Conservation (phyloP, 1,284 basidiomycete genomes). For the Leccinum angustisporum region DNA sequence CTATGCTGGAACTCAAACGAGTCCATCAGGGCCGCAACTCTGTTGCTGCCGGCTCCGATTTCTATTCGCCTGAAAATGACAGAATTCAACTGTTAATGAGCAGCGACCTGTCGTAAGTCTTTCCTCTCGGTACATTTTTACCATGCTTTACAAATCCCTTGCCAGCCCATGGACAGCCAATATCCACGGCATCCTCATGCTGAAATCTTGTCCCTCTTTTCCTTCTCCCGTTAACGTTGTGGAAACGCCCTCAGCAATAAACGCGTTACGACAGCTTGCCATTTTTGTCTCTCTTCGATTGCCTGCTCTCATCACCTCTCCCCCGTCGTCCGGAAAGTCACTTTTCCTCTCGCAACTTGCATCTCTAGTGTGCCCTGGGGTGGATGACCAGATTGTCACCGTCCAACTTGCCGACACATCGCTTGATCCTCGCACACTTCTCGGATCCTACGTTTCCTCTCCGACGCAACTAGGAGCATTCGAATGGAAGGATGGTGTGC, state of each 20-base stretch:
- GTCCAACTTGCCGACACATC: constrained; percentile 94
- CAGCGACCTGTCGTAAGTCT: constrained; percentile 53
- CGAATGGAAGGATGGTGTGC: constrained; percentile 94
- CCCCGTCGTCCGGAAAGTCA: constrained; percentile 90
- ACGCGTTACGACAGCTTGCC: constrained; percentile 65
- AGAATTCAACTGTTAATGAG: constrained; percentile 38
- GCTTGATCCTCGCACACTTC: constrained; percentile 89
- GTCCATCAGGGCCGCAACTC: constrained; percentile 53
- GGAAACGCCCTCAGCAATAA: constrained; percentile 61
- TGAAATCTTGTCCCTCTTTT: constrained; percentile 40
- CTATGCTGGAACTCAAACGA: constrained; percentile 64
- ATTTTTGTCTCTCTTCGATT: constrained; percentile 65
- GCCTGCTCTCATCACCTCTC: constrained; percentile 84
- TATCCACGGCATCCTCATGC: constrained; percentile 64
- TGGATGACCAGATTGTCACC: constrained; percentile 65
- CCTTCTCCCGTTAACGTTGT: constrained; percentile 49
- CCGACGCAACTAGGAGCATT: constrained; percentile 85
- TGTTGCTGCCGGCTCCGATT: constrained; percentile 43
- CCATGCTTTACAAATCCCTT: constrained; percentile 1
- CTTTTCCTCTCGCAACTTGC: constrained; percentile 81
- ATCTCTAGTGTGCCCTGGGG: constrained; percentile 55
- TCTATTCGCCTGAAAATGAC: constrained; percentile 44
- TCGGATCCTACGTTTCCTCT: constrained; percentile 94
- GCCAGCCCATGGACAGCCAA: constrained; percentile 55
- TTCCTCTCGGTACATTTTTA: not conserved